These are phyloP conservation scores for Takashimella tepidaria DNA, from an alignment of 1,284 basidiomycete species.

Conservation along the genomic window DNA sequence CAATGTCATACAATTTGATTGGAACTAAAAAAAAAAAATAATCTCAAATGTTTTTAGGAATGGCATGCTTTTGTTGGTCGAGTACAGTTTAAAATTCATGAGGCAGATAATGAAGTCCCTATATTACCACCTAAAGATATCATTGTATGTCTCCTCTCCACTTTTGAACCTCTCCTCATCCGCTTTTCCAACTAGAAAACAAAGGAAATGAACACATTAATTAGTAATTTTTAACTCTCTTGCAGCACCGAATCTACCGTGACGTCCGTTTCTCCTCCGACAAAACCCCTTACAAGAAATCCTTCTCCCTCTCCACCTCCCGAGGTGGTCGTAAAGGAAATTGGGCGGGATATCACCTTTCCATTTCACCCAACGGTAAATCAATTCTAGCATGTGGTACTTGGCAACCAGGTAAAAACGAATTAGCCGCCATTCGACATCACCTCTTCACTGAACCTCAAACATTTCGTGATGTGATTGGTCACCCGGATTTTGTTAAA, in stretches of 20 bases:
- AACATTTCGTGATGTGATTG: constrained; percentile 63
- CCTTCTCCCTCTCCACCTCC: constrained; percentile 50
- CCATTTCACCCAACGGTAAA: constrained; percentile 60
- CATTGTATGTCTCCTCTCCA: constrained; percentile 54
- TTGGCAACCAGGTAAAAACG: constrained; percentile 78
- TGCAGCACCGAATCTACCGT: constrained; percentile 49
- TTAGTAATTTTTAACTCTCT: not conserved
- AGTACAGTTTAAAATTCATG: constrained; percentile 60
- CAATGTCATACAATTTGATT: no score
- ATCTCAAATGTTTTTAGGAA: constrained; percentile 50
- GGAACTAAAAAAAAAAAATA: not conserved
- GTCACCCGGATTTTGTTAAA: constrained; percentile 60
- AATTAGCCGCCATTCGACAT: constrained; percentile 65
- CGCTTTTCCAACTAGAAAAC: not conserved
- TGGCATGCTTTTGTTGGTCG: constrained; percentile 76
- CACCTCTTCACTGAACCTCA: constrained; percentile 61
- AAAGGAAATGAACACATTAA: not conserved
- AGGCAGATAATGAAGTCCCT: constrained; percentile 73
- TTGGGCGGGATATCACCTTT: constrained; percentile 45
- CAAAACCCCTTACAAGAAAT: constrained; percentile 78
- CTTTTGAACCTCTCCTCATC: not conserved
- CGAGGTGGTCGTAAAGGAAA: constrained; percentile 45
- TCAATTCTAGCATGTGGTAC: constrained; percentile 71
- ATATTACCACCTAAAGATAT: constrained; percentile 79
- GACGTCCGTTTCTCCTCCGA: constrained; percentile 67